A percentile compares a stretch with the other conserved stretches of the same genome.
Conservation (phyloP, 139 green algal genomes). For the Picochlorum sp. region DNA sequence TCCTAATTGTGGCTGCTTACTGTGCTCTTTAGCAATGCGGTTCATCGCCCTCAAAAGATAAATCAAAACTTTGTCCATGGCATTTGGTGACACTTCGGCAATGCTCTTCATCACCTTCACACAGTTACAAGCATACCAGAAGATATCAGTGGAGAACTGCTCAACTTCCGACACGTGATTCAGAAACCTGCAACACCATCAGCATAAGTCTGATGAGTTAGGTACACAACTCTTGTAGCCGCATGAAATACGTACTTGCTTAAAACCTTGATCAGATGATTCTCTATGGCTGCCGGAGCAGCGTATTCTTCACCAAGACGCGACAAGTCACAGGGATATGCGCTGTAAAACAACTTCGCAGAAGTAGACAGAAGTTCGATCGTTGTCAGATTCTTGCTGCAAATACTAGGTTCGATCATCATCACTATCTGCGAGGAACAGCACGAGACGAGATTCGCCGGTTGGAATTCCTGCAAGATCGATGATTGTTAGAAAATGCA, state of each 20-base stretch:
- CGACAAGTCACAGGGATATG: neutral
- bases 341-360: constrained; percentile 7
- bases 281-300: constrained; percentile 3
- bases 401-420: constrained; percentile 29
- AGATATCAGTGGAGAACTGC: neutral
- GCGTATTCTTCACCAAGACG: neutral
- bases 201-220: neutral
- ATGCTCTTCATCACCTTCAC: constrained; percentile 17
- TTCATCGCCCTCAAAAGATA: constrained; percentile 57
- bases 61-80: constrained; percentile 37
- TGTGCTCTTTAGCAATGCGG: constrained; percentile 43
- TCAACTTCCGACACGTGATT: constrained; percentile 5
- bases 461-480: constrained; percentile 21
- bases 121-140: constrained; percentile 21
- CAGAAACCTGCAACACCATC: neutral
- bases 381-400: constrained; percentile 8
- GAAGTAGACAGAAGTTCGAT: constrained; percentile 15
- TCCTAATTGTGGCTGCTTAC: constrained; percentile 19
- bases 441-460: constrained; percentile 12
- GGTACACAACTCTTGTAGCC: neutral
- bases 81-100: constrained; percentile 23
- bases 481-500: neutral
- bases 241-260: constrained; percentile 5
- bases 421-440: constrained; percentile 27
- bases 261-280: neutral